Percentiles rank a stretch among this genome's conserved stretches.
phyloP scores from a whole-genome alignment of 225 moss, liverwort and hornwort species.

The Asterella californica region DNA sequence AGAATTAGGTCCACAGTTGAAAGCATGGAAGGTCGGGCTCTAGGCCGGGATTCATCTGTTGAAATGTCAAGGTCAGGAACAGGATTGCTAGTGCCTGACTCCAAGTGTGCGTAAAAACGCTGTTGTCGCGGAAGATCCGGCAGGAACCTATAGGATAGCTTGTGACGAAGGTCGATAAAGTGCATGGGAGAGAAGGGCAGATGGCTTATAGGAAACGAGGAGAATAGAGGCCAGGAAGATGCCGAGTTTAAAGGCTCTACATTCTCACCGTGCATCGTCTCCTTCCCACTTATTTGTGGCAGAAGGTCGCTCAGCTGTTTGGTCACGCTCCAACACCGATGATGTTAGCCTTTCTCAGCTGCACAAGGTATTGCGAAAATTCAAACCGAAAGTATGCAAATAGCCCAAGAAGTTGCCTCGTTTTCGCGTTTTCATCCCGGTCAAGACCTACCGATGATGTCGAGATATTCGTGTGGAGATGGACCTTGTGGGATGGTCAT shows the following conservation, averaged over 20 bases:
- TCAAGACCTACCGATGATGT: neutral
- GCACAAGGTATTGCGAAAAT: constrained; percentile 67
- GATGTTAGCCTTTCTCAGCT: constrained; percentile 94
- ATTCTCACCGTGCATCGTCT: constrained; percentile 58
- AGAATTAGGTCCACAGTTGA: constrained; percentile 25
- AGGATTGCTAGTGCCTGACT: constrained; percentile 13
- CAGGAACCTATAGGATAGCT: constrained; percentile 15
- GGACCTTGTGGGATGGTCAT: neutral
- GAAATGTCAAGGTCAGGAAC: constrained; percentile 17
- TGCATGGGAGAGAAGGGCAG: constrained; percentile 80
- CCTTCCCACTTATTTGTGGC: constrained; percentile 58
- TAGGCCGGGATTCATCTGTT: constrained; percentile 25
- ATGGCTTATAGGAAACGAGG: constrained; percentile 71
- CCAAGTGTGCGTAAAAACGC: constrained; percentile 16
- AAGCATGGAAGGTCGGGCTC: constrained; percentile 13
- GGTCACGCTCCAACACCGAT: constrained; percentile 90
- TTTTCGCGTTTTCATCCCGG: neutral
- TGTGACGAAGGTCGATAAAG: constrained; percentile 27
- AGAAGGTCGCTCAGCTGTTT: constrained; percentile 76
- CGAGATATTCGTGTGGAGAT: neutral
- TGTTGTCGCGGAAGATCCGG: constrained; percentile 35
- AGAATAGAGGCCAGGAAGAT: constrained; percentile 79
- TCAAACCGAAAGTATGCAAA: neutral
- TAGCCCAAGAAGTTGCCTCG: neutral
- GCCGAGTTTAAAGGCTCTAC: constrained; percentile 99